Conservation (phyloP, 1,284 basidiomycete genomes). For the Fomitiporia mediterranea region DNA sequence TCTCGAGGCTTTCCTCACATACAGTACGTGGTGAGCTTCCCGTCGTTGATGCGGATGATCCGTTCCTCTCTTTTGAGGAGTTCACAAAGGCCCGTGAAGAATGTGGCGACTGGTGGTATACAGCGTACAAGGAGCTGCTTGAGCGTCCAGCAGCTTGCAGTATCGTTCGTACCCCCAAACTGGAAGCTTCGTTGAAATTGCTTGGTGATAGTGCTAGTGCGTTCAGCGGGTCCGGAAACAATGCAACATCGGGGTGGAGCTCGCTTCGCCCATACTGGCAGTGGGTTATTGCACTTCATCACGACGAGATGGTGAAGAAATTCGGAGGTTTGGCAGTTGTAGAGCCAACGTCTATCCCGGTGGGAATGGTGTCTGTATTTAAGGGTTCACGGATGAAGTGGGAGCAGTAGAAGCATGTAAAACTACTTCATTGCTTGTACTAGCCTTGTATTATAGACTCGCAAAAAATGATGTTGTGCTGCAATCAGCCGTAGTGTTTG, state of each 20-base stretch:
- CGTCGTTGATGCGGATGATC: slow-evolving; percentile 8
- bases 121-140: slow-evolving; percentile 31
- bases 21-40: background rate
- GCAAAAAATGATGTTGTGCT: too few species aligned
- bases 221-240: background rate
- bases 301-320: slow-evolving; percentile 37
- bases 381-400: slow-evolving; percentile 36
- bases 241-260: background rate
- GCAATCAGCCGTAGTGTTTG: too few species aligned
- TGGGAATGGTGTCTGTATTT: slow-evolving; percentile 40
- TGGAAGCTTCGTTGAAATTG: slow-evolving; percentile 26
- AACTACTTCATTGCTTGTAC: too few species aligned
- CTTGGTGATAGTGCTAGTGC: slow-evolving; percentile 8
- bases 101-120: slow-evolving; percentile 30
- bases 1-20: background rate
- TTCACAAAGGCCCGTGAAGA: slow-evolving; percentile 32
- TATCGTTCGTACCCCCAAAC: slow-evolving; percentile 25
- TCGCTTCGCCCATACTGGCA: slow-evolving; percentile 18
- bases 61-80: slow-evolving; percentile 36
- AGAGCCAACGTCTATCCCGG: slow-evolving; percentile 38
- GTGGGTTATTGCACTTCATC: slow-evolving; percentile 39
- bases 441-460: too few species aligned
- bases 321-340: slow-evolving; percentile 40
- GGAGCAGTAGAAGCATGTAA: slow-evolving; percentile 30
- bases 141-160: slow-evolving; percentile 18